Evolutionary conservation across 371 early-diverging fungal genomes (phyloP).

Genomic region (Apophysomyces sp.): DNA sequence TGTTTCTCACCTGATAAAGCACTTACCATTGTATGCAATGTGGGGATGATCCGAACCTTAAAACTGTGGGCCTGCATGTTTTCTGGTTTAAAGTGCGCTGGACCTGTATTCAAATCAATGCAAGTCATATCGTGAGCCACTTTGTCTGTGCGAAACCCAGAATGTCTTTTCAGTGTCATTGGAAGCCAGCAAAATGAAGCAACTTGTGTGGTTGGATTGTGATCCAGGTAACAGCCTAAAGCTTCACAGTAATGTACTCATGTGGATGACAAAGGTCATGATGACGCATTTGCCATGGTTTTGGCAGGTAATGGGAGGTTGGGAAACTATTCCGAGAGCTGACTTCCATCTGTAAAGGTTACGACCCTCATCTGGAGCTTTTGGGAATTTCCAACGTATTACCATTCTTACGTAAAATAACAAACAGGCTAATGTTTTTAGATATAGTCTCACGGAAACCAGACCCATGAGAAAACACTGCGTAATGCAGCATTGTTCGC

Average conservation of each 20-base stretch:
- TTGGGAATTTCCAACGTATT: constrained; percentile 14
- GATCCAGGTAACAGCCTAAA: neutral
- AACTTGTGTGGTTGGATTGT: neutral
- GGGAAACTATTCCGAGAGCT: neutral
- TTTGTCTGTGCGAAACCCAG: neutral
- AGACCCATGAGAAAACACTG: constrained; percentile 12
- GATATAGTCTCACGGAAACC: constrained; percentile 9
- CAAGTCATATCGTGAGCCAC: no score
- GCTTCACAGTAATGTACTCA: neutral
- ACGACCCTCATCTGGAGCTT: constrained; percentile 5
- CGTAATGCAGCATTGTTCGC: constrained; percentile 8
- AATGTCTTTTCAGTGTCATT: neutral
- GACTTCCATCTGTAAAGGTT: constrained; percentile 9
- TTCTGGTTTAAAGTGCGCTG: no score
- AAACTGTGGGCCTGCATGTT: no score
- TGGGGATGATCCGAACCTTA: no score
- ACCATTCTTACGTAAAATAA: no score
- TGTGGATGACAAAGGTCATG: neutral
- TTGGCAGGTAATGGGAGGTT: constrained; percentile 5
- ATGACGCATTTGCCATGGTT: neutral
- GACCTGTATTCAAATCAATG: no score
- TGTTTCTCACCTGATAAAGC: neutral
- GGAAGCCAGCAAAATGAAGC: neutral
- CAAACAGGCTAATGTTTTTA: no score
- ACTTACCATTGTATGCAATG: no score